Percentiles rank a stretch among this genome's conserved stretches.
Evolutionary conservation across 345 rosid species (phyloP).

Genomic region (Populus ilicifolia): DNA sequence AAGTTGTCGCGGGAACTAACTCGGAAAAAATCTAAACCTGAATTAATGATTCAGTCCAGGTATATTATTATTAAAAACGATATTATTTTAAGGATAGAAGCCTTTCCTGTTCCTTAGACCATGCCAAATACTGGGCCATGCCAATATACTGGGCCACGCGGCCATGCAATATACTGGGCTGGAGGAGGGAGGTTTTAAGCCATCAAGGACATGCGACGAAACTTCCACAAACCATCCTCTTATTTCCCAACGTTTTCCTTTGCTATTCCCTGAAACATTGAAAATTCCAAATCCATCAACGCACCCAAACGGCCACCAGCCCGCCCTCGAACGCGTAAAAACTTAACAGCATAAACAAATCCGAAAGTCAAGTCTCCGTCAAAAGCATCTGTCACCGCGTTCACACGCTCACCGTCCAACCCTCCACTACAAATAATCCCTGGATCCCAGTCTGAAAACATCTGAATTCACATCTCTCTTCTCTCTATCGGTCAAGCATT

Average conservation of each 20-base stretch:
- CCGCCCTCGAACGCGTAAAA: slow-evolving; percentile 8
- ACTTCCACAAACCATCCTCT: background rate
- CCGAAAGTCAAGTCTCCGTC: slow-evolving; percentile 23
- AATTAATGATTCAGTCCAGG: no score
- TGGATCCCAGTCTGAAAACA: background rate
- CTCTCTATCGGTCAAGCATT: background rate
- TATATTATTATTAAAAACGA: no score
- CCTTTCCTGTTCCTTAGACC: no score
- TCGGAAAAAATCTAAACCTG: no score
- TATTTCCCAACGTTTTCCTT: background rate
- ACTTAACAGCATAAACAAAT: background rate
- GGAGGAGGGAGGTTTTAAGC: no score
- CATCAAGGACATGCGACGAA: background rate
- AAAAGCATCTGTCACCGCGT: slow-evolving; percentile 17
- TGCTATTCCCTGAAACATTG: background rate
- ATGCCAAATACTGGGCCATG: no score
- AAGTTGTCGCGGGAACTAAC: no score
- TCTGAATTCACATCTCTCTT: background rate
- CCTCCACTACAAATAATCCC: background rate
- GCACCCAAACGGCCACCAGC: background rate
- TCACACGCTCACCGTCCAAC: slow-evolving; percentile 28
- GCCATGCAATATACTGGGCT: no score
- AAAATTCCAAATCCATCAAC: background rate
- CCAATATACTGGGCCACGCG: no score
- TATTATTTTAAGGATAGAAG: no score